Evolutionary conservation across 495 filamentous ascomycete genomes (phyloP).

Genomic region (Aspergillus egyptiacus): DNA sequence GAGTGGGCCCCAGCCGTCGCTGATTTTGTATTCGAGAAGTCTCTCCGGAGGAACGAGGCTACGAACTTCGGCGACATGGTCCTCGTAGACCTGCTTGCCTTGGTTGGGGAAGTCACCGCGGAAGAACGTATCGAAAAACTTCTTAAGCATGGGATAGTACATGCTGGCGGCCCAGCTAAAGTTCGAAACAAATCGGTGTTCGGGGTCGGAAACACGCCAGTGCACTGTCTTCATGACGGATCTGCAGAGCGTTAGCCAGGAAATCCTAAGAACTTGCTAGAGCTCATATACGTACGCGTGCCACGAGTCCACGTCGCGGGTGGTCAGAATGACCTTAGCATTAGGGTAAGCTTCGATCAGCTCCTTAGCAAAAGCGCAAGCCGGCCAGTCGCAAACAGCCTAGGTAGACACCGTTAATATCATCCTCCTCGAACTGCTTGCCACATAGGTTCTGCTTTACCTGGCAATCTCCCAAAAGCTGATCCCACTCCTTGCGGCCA

Average conservation of each 20-base stretch:
- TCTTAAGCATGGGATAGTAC: slow-evolving; percentile 56
- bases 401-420: slow-evolving; percentile 12
- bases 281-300: slow-evolving; percentile 34
- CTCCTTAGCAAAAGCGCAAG: slow-evolving; percentile 59
- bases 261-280: background rate
- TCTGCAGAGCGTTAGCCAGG: slow-evolving; percentile 14
- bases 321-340: slow-evolving; percentile 61
- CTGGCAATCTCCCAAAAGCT: slow-evolving; percentile 59
- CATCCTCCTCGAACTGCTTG: background rate
- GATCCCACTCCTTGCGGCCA: slow-evolving; percentile 60
- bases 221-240: slow-evolving; percentile 49
- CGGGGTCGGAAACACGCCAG: slow-evolving; percentile 52
- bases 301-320: slow-evolving; percentile 56
- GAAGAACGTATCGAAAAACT: slow-evolving; percentile 54
- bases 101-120: slow-evolving; percentile 45
- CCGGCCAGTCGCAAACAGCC: slow-evolving; percentile 63
- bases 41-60: slow-evolving; percentile 40
- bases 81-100: slow-evolving; percentile 47
- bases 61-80: slow-evolving; percentile 42
- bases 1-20: slow-evolving; percentile 61
- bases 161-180: slow-evolving; percentile 52
- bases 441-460: slow-evolving; percentile 16
- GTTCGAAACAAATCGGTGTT: slow-evolving; percentile 46
- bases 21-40: slow-evolving; percentile 59
- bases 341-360: slow-evolving; percentile 65